These are phyloP conservation scores for Schwanniomyces etchellsii DNA, from an alignment of 1,139 yeast species.

Conservation along the genomic window DNA sequence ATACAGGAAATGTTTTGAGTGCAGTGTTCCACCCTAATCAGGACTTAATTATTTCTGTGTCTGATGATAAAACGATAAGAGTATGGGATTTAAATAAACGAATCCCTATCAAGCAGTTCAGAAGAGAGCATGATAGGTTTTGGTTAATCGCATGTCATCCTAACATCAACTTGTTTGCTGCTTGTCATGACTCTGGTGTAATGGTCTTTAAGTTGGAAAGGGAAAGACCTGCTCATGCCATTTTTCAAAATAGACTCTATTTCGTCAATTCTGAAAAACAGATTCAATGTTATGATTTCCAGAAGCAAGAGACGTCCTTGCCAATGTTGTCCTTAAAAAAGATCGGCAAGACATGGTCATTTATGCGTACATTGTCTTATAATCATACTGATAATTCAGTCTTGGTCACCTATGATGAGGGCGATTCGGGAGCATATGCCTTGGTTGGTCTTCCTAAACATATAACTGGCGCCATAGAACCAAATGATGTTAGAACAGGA, in stretches of 20 bases:
- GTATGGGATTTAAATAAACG: constrained; percentile 96
- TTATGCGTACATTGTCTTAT: constrained; percentile 79
- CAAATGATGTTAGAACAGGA: constrained; percentile 72
- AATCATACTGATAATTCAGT: constrained; percentile 90
- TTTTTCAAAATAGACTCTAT: constrained; percentile 65
- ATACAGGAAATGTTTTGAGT: constrained; percentile 86
- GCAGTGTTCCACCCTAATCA: constrained; percentile 92
- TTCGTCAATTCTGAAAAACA: constrained; percentile 83
- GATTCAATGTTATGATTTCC: constrained; percentile 73
- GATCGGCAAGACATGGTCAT: constrained; percentile 81
- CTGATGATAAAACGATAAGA: constrained; percentile 96
- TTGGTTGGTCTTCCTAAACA: constrained; percentile 78
- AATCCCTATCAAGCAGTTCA: constrained; percentile 88
- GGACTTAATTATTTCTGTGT: constrained; percentile 86
- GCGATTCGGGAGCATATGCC: constrained; percentile 60
- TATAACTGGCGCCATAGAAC: constrained; percentile 89
- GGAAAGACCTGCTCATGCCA: constrained; percentile 87
- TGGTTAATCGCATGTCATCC: constrained; percentile 94
- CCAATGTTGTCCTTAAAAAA: constrained; percentile 83
- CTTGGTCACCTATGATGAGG: constrained; percentile 74
- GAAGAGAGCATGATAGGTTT: constrained; percentile 90
- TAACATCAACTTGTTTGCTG: constrained; percentile 83
- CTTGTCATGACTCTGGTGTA: constrained; percentile 96
- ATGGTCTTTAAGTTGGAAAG: constrained; percentile 97
- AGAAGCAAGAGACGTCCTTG: constrained; percentile 53